Base-by-base conservation (phyloP, 257 asterid genomes). In the Prunella vulgaris region DNA sequence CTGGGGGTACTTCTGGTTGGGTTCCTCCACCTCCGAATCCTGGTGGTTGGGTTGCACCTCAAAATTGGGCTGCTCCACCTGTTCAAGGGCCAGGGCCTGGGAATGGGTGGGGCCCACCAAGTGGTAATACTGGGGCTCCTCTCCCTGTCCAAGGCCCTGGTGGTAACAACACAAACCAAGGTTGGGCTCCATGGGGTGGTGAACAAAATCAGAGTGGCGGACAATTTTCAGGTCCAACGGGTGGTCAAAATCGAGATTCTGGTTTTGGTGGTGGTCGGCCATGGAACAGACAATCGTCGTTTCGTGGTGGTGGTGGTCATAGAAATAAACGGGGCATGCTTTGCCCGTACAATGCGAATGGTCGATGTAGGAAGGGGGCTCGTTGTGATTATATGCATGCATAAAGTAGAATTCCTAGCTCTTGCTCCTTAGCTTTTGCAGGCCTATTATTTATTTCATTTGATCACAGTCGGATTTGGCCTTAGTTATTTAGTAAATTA, bases 301-400 rank as follows among this genome's bases (percentile, higher is more conserved):
- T 70, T 20, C 86, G 92, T 2, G 74, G 90, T 5, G 78, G 38
- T 1, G 56, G 33, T 10, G 58, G 94, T 33, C 53, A 69, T 14
- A 75, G 89, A 60, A 70, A 24, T 8, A 86, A 65, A 71, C 37
- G 80, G 73, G 86, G 75, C 5, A 72, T 27, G 7, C 21, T 79
- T 10, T 93, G 99, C 46, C 99, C 99, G 1, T 93, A 60, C 76
- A 79, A 87, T 75, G 64, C 32, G 0, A 75, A 78, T 13, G 94
- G 96, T 3, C 77, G 81, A n/a, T 93, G 99, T 80, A 75, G 71
- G 76, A 93, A 90, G 80, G 99, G 99, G 48, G 46, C 83, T 17
- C 48, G 69, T 12, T 93, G 99, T 80, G 85, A 93, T 81, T 88
- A 68, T 68, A 52, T 77, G 80, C 98, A 93, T 76, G 74, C 70